Conservation (phyloP, 805 yeast species). For the Schwanniomyces polymorphus region DNA sequence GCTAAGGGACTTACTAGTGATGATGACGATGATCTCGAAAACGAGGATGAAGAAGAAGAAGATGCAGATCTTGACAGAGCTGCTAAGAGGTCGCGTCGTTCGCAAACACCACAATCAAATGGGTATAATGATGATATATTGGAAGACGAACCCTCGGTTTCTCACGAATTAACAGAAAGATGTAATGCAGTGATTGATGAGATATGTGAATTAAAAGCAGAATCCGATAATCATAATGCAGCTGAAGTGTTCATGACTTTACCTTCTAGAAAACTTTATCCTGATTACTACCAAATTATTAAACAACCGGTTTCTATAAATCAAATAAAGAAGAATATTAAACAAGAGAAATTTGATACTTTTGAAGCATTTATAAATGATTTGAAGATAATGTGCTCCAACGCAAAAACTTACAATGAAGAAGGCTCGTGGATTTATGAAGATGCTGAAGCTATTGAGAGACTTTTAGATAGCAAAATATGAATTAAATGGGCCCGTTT, state of each 20-base stretch:
- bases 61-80: constrained; percentile 14
- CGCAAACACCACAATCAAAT: constrained; percentile 14
- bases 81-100: constrained; percentile 16
- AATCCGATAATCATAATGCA: constrained; percentile 37
- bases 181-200: constrained; percentile 44
- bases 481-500: background rate
- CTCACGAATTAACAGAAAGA: constrained; percentile 16
- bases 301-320: constrained; percentile 59
- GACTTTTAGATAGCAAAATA: constrained; percentile 21
- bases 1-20: constrained; percentile 14
- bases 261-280: constrained; percentile 75
- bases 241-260: constrained; percentile 55
- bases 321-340: constrained; percentile 51
- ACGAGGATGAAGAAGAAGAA: constrained; percentile 24
- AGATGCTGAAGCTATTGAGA: constrained; percentile 53
- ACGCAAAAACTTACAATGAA: constrained; percentile 75
- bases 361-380: constrained; percentile 56
- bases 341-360: constrained; percentile 32
- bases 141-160: constrained; percentile 26
- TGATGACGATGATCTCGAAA: constrained; percentile 22
- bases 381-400: constrained; percentile 63
- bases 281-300: constrained; percentile 78
- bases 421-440: constrained; percentile 61
- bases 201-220: constrained; percentile 42
- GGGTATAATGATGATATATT: constrained; percentile 10